Evolutionary conservation across 805 yeast species (phyloP).

Genomic region (Candida patagonica): DNA sequence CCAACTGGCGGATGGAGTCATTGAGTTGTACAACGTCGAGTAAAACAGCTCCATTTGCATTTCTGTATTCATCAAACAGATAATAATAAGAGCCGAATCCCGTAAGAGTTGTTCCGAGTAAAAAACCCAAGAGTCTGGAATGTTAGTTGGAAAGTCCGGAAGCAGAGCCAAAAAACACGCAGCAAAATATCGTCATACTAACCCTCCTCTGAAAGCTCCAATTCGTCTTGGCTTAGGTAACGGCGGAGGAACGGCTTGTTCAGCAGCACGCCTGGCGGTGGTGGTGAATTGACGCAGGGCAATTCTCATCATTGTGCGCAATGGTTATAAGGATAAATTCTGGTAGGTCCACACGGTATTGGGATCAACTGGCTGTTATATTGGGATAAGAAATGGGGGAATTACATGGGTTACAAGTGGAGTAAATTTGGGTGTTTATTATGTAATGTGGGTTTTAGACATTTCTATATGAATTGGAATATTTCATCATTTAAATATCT

Average conservation of each 20-base stretch:
- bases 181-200: constrained; percentile 9
- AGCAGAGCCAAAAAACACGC: neutral
- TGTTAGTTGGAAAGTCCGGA: neutral
- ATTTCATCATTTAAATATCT: no score
- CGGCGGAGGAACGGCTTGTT: constrained; percentile 3
- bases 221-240: constrained; percentile 17
- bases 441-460: no score
- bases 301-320: neutral
- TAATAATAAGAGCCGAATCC: constrained; percentile 73
- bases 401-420: no score
- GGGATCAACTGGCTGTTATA: no score
- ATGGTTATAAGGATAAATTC: constrained; percentile 12
- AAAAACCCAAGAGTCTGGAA: constrained; percentile 56
- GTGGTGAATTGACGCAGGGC: constrained; percentile 2
- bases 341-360: constrained; percentile 7
- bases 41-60: constrained; percentile 60
- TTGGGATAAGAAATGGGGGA: no score
- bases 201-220: constrained; percentile 39
- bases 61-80: constrained; percentile 66
- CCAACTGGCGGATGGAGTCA: constrained; percentile 56
- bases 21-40: constrained; percentile 68
- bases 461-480: no score
- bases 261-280: neutral
- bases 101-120: constrained; percentile 64
- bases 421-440: neutral